Percentiles rank a stretch among this genome's conserved stretches.
These are phyloP conservation scores for Diplocarpon mali DNA, from an alignment of 2,329 filamentous ascomycete genomes.

Conservation along the genomic window DNA sequence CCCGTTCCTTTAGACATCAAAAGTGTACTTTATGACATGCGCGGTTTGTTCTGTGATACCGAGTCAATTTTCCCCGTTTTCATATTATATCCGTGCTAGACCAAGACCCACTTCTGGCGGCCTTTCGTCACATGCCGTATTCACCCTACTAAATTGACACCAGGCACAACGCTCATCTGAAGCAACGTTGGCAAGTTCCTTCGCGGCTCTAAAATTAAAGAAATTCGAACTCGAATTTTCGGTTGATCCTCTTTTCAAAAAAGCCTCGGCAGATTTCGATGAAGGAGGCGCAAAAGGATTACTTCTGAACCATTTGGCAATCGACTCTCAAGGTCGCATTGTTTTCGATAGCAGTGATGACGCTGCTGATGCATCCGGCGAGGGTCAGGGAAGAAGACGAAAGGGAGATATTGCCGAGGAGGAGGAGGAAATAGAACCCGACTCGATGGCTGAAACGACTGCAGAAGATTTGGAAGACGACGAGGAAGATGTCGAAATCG, in stretches of 20 bases:
- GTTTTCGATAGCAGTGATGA: constrained; percentile 99
- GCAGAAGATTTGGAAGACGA: constrained; percentile 35
- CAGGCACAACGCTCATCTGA: constrained; percentile 70
- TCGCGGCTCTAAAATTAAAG: constrained; percentile 81
- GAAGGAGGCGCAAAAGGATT: constrained; percentile 95
- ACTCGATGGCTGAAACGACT: constrained; percentile 27
- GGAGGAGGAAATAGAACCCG: constrained; percentile 31
- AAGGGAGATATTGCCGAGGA: constrained; percentile 56
- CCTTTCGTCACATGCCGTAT: neutral
- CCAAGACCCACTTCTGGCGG: too few relatives aligned
- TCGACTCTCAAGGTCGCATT: constrained; percentile 82
- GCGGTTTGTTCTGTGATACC: too few relatives aligned
- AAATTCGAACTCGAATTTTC: constrained; percentile 96
- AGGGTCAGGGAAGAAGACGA: constrained; percentile 21
- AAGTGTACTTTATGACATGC: too few relatives aligned
- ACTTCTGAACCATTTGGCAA: constrained; percentile 90
- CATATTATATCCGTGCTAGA: too few relatives aligned
- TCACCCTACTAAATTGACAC: constrained; percentile 13
- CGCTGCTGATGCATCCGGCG: constrained; percentile 40
- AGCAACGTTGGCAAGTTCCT: constrained; percentile 82
- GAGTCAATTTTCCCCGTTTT: too few relatives aligned
- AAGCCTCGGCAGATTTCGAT: constrained; percentile 95
- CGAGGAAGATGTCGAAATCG: constrained; percentile 59
- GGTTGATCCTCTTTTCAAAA: constrained; percentile 98
- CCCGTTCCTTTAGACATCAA: too few relatives aligned